Conservation (phyloP, 139 green algal species). For the Limnomonas spitsbergensis region DNA sequence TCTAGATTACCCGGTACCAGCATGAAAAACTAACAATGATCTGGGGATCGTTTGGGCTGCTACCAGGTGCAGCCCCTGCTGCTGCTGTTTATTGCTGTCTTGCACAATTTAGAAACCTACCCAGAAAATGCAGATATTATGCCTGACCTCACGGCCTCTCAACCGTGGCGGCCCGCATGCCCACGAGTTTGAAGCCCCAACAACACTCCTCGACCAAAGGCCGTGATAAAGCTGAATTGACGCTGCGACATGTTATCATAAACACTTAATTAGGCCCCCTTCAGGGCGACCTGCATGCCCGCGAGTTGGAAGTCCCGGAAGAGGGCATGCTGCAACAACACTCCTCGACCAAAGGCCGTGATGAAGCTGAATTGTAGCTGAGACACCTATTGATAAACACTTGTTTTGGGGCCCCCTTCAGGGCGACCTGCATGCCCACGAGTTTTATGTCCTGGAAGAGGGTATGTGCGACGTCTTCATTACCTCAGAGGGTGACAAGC, state of each 20-base stretch:
- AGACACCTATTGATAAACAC: background rate
- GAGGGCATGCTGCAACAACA: background rate
- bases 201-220: too few species aligned
- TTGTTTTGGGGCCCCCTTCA: slow-evolving; percentile 10
- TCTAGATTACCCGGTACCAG: too few species aligned
- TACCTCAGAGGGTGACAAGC: background rate
- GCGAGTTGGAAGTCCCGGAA: slow-evolving; percentile 11
- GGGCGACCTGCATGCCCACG: slow-evolving; percentile 38
- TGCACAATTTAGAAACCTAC: too few species aligned
- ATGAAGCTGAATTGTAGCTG: background rate
- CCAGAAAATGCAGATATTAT: too few species aligned
- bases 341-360: background rate
- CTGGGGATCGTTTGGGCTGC: too few species aligned
- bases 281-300: slow-evolving; percentile 42
- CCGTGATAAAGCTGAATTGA: too few species aligned
- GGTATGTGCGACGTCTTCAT: slow-evolving; percentile 49
- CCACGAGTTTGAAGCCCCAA: too few species aligned
- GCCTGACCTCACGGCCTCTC: too few species aligned
- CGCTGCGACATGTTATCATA: background rate
- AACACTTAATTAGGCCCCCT: background rate
- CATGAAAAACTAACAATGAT: too few species aligned
- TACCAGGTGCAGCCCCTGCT: too few species aligned
- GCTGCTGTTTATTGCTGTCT: too few species aligned
- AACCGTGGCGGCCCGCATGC: too few species aligned
- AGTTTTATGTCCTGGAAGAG: slow-evolving; percentile 59